Conservation (phyloP, 139 green algal genomes). For the Cymbomonas tetramitiformis region DNA sequence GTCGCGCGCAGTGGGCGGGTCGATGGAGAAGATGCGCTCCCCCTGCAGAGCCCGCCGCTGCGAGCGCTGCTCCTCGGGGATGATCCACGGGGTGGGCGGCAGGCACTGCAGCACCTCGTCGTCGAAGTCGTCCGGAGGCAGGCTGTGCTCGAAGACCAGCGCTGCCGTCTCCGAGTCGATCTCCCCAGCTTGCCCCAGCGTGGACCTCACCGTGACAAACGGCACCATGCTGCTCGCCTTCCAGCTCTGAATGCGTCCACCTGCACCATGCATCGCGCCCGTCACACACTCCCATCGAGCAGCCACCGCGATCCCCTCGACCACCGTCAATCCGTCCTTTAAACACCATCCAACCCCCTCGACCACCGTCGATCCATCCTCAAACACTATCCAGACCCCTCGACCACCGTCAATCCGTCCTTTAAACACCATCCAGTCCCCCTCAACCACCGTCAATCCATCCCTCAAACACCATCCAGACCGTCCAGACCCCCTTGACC, state of each 20-base stretch:
- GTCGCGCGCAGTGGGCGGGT: slow-evolving; percentile 36
- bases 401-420: slow-evolving; percentile 10
- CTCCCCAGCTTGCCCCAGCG: slow-evolving; percentile 47
- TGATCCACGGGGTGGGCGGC: slow-evolving; percentile 45
- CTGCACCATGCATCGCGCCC: background rate
- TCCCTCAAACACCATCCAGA: too few species aligned
- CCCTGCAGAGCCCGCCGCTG: slow-evolving; percentile 55
- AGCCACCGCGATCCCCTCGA: slow-evolving; percentile 9
- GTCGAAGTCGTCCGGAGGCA: slow-evolving; percentile 22
- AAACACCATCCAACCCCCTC: slow-evolving; percentile 3
- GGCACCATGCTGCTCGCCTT: slow-evolving; percentile 7
- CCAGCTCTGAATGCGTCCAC: slow-evolving; percentile 10
- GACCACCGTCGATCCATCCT: background rate
- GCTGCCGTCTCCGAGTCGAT: slow-evolving; percentile 55
- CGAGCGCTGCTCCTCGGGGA: slow-evolving; percentile 43
- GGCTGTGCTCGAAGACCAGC: slow-evolving; percentile 13
- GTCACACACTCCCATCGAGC: background rate
- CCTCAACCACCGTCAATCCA: background rate
- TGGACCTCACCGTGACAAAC: slow-evolving; percentile 25
- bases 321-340: slow-evolving; percentile 14
- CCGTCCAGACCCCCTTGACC: slow-evolving; percentile 5
- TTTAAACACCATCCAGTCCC: slow-evolving; percentile 16
- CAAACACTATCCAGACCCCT: too few species aligned
- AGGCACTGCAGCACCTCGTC: slow-evolving; percentile 59
- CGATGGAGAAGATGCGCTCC: slow-evolving; percentile 30